These are phyloP conservation scores for Yamadazyma sp. DNA, from an alignment of 805 yeast species.

Conservation along the genomic window DNA sequence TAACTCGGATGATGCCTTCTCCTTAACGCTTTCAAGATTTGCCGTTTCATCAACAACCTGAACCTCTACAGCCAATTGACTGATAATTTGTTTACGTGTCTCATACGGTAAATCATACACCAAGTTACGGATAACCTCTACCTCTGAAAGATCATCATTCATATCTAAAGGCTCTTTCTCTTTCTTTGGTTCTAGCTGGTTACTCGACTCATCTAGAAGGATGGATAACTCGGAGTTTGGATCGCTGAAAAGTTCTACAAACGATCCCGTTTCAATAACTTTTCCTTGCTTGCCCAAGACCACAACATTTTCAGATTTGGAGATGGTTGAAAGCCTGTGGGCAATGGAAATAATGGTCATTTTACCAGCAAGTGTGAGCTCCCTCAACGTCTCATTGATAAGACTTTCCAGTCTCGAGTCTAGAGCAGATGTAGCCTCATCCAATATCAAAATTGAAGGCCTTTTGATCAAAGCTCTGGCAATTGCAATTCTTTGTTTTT, in stretches of 20 bases:
- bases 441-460: constrained; percentile 62
- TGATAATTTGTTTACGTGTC: constrained; percentile 26
- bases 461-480: constrained; percentile 70
- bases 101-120: constrained; percentile 40
- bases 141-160: constrained; percentile 16
- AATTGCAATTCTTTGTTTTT: constrained; percentile 73
- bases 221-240: constrained; percentile 42
- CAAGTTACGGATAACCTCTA: constrained; percentile 29
- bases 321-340: constrained; percentile 45
- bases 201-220: constrained; percentile 37
- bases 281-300: constrained; percentile 43
- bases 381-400: constrained; percentile 42
- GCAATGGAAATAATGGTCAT: constrained; percentile 47
- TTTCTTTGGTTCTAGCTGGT: constrained; percentile 18
- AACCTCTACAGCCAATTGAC: constrained; percentile 24
- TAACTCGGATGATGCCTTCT: constrained; percentile 10
- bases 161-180: constrained; percentile 17
- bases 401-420: constrained; percentile 52
- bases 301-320: constrained; percentile 44
- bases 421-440: constrained; percentile 68
- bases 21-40: constrained; percentile 5
- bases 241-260: constrained; percentile 40
- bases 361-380: constrained; percentile 36
- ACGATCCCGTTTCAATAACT: constrained; percentile 42
- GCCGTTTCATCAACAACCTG: constrained; percentile 7